Evolutionary conservation across 768 basidiomycete species (phyloP).

Genomic region (Exsudoporus frostii): DNA sequence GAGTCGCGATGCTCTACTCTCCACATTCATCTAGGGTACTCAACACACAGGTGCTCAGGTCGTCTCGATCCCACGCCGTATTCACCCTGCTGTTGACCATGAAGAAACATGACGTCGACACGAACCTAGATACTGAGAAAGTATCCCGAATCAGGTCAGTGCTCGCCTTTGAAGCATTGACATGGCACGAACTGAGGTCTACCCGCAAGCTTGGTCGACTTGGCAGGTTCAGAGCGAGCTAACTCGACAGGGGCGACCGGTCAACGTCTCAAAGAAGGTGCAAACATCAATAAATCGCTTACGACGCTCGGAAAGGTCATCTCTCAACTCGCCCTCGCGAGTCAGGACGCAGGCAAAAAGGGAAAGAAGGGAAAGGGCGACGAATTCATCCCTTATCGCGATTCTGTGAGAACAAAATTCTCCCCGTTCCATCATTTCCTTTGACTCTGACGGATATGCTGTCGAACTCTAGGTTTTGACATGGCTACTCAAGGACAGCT

Average conservation of each 20-base stretch:
- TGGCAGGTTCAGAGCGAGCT: conserved; percentile 95
- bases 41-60: conserved; percentile 43
- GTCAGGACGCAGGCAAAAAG: conserved; percentile 63
- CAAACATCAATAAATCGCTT: conserved; percentile 97
- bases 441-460: conserved; percentile 4
- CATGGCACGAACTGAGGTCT: conserved; percentile 9
- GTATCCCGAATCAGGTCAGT: conserved; percentile 93
- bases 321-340: conserved; percentile 73
- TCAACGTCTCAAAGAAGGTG: conserved; percentile 93
- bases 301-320: conserved; percentile 99
- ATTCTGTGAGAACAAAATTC: conserved; percentile 66
- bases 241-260: conserved; percentile 98
- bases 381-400: conserved; percentile 95
- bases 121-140: conserved; percentile 93
- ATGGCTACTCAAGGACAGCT: conserved; percentile 96
- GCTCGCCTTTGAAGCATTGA: neutral
- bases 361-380: conserved; percentile 87
- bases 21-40: neutral
- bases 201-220: conserved; percentile 74
- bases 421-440: neutral
- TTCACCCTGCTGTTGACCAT: conserved; percentile 94
- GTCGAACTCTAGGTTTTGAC: conserved; percentile 70
- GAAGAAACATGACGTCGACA: conserved; percentile 79
- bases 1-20: conserved; percentile 28
- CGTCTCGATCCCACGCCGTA: conserved; percentile 96